Evolutionary conservation across 352 stramenopile species (phyloP), one percentile per base, ranked within the genome.

Genomic region (Globisporangium middletonii): DNA sequence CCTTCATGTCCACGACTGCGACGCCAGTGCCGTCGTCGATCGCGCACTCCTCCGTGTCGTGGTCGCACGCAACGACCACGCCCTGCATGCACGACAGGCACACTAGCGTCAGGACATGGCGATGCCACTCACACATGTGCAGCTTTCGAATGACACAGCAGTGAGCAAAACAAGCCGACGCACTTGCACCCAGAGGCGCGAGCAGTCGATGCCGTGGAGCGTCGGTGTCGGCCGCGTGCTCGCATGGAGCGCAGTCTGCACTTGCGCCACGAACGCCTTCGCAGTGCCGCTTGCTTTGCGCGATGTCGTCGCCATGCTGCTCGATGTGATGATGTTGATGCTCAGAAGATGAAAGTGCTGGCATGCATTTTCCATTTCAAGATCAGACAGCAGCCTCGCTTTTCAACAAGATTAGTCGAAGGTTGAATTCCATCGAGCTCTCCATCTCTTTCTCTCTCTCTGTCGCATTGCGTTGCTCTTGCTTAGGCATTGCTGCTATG

Each of bases 11-110:
- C 11, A 94, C 62, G 18, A 53, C 52, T 27, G 89, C 54, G 41
- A 85, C 56, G 11, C 79, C 83, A 50, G 81, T 91, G 61, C 83
- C 83, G 64, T 94, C 83, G 61, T 94, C 83, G 18, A 94, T n/a
- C 1, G 64, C 64, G 65, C 76, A 88, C 28, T 74, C 66, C 18
- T 53, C 60, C 11, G 53, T 57, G 33, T 84, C 72, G 8, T 51
- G 37, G 26, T 74, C 63, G 19, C 58, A 63, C 23, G 55, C 53
- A 6, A 88, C 71, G 37, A 93, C 71, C 13, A 91, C 64, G 13
- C 80, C 83, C 79, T 88, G 51, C 7, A 55, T 23, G 13, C 9
- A 26, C 1, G 3, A 7, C 5, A 18, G 13, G 19, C 41, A n/a
- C 37, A 42, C 27, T n/a, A 42, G n/a, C 33, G 33, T 38, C 33